Percentiles rank a stretch among this genome's conserved stretches.
Evolutionary conservation across 148 eudicot species (phyloP).

Genomic region (Hydrangea macrophylla): DNA sequence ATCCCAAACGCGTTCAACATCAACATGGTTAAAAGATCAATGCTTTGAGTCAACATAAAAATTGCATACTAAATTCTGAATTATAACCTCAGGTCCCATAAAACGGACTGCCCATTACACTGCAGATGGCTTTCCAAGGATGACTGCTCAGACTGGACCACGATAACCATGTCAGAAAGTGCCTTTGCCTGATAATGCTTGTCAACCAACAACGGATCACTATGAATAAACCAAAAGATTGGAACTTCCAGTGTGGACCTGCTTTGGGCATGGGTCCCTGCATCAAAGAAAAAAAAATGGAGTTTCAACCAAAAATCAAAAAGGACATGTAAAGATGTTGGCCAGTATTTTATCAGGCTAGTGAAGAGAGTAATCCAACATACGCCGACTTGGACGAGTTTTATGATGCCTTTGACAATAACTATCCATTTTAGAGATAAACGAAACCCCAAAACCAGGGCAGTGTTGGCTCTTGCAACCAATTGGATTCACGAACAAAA

Average conservation of each 20-base stretch:
- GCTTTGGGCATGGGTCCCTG: conserved; percentile 83
- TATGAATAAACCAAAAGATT: conserved; percentile 88
- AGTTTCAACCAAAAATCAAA: conserved; percentile 2
- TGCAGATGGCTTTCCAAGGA: conserved; percentile 97
- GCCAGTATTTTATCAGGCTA: not conserved
- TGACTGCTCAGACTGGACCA: conserved; percentile 82
- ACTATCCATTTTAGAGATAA: not conserved
- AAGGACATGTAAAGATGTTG: not conserved
- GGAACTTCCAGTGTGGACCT: conserved; percentile 86
- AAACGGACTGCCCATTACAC: conserved; percentile 78
- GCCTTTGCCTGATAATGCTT: conserved; percentile 95
- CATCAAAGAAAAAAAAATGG: conserved; percentile 23
- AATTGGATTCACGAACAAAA: not conserved
- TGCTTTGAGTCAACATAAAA: not conserved
- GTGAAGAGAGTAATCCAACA: not conserved
- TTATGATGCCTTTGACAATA: not conserved
- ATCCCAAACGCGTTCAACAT: too few species aligned
- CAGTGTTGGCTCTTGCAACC: not conserved
- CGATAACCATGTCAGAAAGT: conserved; percentile 90
- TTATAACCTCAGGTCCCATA: conserved; percentile 80
- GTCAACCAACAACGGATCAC: conserved; percentile 80
- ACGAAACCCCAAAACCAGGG: conserved; percentile 1
- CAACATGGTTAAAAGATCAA: not conserved
- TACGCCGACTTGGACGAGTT: not conserved
- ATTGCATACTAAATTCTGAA: not conserved